These are phyloP conservation scores for Cladorrhinum samala DNA, from an alignment of 495 filamentous ascomycete genomes.

Conservation along the genomic window DNA sequence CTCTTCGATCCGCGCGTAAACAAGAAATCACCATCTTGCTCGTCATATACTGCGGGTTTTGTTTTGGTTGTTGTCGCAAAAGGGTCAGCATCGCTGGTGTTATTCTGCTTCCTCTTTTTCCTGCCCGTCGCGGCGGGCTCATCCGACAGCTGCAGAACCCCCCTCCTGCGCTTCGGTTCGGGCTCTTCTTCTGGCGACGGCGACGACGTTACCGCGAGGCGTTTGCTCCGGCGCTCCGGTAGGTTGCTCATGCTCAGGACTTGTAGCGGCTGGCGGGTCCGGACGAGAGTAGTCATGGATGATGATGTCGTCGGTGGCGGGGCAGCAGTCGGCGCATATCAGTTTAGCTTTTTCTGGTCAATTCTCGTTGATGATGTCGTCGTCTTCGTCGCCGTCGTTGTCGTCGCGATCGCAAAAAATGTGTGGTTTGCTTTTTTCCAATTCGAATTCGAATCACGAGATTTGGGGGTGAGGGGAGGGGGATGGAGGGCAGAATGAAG, in stretches of 20 bases:
- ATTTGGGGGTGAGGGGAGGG: too few relatives aligned
- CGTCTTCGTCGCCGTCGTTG: too few relatives aligned
- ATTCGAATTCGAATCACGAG: too few relatives aligned
- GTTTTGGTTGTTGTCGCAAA: neutral
- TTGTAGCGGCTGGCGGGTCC: constrained; percentile 52
- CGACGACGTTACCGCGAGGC: constrained; percentile 48
- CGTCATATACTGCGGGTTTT: constrained; percentile 50
- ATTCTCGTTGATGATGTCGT: too few relatives aligned
- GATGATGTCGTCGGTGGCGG: constrained; percentile 17
- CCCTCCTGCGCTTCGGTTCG: neutral
- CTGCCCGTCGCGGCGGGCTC: constrained; percentile 13
- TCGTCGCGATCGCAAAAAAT: too few relatives aligned
- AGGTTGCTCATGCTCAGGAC: constrained; percentile 55
- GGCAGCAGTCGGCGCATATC: constrained; percentile 24
- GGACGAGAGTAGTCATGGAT: constrained; percentile 59
- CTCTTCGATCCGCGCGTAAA: constrained; percentile 54
- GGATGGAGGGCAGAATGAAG: too few relatives aligned
- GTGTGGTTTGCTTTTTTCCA: too few relatives aligned
- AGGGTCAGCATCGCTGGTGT: constrained; percentile 6
- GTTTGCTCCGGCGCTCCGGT: constrained; percentile 51
- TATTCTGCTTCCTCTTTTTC: constrained; percentile 10
- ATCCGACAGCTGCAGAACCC: neutral
- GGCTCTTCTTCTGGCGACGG: constrained; percentile 5
- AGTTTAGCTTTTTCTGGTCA: neutral
- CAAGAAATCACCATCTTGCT: constrained; percentile 59